phyloP scores from a whole-genome alignment of 805 yeast genomes.

The Aciculoconidium aculeatum region DNA sequence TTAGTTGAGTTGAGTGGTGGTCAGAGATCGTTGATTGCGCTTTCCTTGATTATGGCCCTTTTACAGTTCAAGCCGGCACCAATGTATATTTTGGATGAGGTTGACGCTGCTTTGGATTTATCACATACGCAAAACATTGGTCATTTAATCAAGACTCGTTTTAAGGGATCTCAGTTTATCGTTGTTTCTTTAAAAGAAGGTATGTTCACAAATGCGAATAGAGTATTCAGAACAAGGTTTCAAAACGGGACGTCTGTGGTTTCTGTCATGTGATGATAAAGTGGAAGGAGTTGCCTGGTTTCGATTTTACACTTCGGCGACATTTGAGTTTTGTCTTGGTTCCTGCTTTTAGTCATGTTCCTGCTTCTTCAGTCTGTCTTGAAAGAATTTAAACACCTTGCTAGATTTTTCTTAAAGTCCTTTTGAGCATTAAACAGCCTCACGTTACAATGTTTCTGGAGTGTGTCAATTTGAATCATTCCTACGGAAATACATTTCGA shows the following conservation, averaged over 20 bases:
- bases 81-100: slow-evolving; percentile 95
- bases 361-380: too few species aligned
- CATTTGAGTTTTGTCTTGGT: too few species aligned
- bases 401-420: too few species aligned
- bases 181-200: slow-evolving; percentile 97
- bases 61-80: slow-evolving; percentile 97
- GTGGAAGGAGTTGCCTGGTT: too few species aligned
- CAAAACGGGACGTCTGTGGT: slow-evolving; percentile 97
- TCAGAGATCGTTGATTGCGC: slow-evolving; percentile 88
- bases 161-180: slow-evolving; percentile 93
- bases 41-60: slow-evolving; percentile 86
- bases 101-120: slow-evolving; percentile 95
- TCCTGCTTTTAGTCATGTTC: too few species aligned
- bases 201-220: slow-evolving; percentile 95
- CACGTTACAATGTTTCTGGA: too few species aligned
- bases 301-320: too few species aligned
- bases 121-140: slow-evolving; percentile 98
- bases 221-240: slow-evolving; percentile 87
- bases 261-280: slow-evolving; percentile 57
- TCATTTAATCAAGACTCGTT: slow-evolving; percentile 88
- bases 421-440: too few species aligned
- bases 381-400: too few species aligned
- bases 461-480: too few species aligned
- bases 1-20: slow-evolving; percentile 96
- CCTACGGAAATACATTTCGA: too few species aligned